Base-by-base conservation (phyloP, 345 rosid species). In the Combretum micranthum region DNA sequence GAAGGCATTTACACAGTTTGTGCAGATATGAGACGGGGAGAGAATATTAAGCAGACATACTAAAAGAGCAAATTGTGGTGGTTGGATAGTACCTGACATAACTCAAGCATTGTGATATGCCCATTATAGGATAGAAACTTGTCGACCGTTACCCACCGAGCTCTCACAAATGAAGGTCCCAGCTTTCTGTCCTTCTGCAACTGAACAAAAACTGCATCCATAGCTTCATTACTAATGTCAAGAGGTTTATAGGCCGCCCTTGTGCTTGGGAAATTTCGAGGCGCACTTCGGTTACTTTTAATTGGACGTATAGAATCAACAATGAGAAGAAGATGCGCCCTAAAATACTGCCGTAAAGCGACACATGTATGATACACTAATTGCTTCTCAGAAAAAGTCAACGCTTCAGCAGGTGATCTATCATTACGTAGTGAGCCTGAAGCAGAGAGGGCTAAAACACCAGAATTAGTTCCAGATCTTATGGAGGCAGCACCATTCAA, bases 171-270 rank as follows among this genome's bases (percentile, higher is more conserved):
- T 54, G 86, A 80, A 56, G 87, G 90, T 63, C 99, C 99, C 66
- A 93, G 77, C 75, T 87, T 93, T 67, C 97, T 78, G 56, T 93
- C 99, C 83, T 89, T 87, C 63, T 93, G 99, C 61, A 93, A 72
- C 84, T 93, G 99, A 68, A 79, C 66, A 76, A 93, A 78, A 20
- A 89, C 81, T 1, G 93, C 83, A 79, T 93, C 99, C 59, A 93
- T 82, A 63, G 96, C 97, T 72, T 93, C 99, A 79, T 87, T 93
- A 76, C 99, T 85, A 57, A 89, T 78, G 73, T 93, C 96, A 47
- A 93, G 94, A 43, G 99, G 99, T 72, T 89, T 93, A 76, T 89
- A 79, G 32, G 83, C 94, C 42, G 97, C 96, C 81, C 99, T 85
- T 44, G 77, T 59, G 80, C 79, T 82, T 42, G 97, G 86, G 68